phyloP scores from a whole-genome alignment of 2,329 filamentous ascomycete genomes.

The Drechslerella coelobrocha region DNA sequence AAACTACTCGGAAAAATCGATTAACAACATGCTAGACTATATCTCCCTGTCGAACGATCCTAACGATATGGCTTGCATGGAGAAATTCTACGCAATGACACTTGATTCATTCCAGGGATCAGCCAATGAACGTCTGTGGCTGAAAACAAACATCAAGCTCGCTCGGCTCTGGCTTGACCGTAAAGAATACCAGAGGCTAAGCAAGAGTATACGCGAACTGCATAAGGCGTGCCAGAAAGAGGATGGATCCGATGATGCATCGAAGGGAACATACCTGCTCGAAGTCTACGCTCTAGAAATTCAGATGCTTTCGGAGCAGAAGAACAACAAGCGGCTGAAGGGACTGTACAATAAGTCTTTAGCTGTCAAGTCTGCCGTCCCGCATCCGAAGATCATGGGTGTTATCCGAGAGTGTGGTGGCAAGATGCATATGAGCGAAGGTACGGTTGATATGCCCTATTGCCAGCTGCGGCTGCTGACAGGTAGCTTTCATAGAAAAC shows the following conservation, averaged over 20 bases:
- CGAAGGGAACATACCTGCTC: constrained; percentile 93
- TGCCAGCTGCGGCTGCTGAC: constrained; percentile 40
- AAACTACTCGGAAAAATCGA: constrained; percentile 98
- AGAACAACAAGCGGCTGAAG: constrained; percentile 97
- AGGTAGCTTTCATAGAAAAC: constrained; percentile 69
- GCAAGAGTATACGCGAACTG: constrained; percentile 83
- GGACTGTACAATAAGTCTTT: constrained; percentile 88
- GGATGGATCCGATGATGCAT: constrained; percentile 87
- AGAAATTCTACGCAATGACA: constrained; percentile 92
- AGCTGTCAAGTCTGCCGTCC: constrained; percentile 92
- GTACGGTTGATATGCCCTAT: constrained; percentile 19
- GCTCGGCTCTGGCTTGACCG: constrained; percentile 88
- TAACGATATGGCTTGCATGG: constrained; percentile 79
- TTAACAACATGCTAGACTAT: constrained; percentile 98
- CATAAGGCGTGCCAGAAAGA: constrained; percentile 86
- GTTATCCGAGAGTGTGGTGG: constrained; percentile 98
- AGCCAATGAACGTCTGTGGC: constrained; percentile 95
- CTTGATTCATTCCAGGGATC: constrained; percentile 94
- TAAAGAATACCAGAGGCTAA: constrained; percentile 81
- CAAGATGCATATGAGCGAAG: constrained; percentile 99
- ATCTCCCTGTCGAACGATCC: constrained; percentile 78
- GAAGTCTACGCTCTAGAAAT: constrained; percentile 98
- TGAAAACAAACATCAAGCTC: constrained; percentile 98
- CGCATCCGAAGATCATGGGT: constrained; percentile 98
- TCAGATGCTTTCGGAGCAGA: constrained; percentile 96